Base-by-base conservation (phyloP, 352 stramenopile species). In the Phytopythium delawarense region DNA sequence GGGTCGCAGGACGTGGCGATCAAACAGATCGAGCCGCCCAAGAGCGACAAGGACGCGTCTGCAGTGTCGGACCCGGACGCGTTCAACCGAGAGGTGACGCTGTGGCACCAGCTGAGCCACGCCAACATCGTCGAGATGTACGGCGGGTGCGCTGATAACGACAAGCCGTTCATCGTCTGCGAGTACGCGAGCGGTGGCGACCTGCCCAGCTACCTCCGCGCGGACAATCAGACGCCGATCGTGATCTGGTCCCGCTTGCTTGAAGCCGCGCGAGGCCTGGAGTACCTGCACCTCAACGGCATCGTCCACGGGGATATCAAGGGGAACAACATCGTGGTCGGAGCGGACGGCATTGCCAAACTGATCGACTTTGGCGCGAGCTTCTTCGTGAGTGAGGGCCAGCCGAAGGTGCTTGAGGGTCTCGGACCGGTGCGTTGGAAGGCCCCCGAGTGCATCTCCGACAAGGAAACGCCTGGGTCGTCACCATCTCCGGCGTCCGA, bases 251-350 rank as follows among this genome's bases (percentile, higher is more conserved):
- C 21, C 4, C 46, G 46, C 12, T 21, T 52, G 7, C 12, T 52
- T 11, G 46, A 52, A 34, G 46, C 46, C 23, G 46, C 46, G 7
- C 46, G 46, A 4, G 46, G 21, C 0, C 23, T 52, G 0, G 8
- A 52, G 46, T 52, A 52, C 46, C 13, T 52, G 11, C 46, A 52
- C 21, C 46, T 21, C 46, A 52, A 52, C 4, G 46, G 46, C 21
- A 34, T 52, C 46, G 46, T 52, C 23, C 21, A 52, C 46, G 46
- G 46, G 34, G 46, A 52, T n/a, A 9, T 52, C 46, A 52, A 52
- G 46, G 46, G 46, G 23, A 52, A 52, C 23, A 52, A 34, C 46
- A 35, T 52, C 12, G 46, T 52, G 46, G 46, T 52, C 23, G 46
- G 21, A 6, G 23, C 21, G 12, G 46, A 52, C 15, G 13, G 46